These are phyloP conservation scores for Leishmania braziliensis DNA, from an alignment of 208 protist species.

Conservation along the genomic window DNA sequence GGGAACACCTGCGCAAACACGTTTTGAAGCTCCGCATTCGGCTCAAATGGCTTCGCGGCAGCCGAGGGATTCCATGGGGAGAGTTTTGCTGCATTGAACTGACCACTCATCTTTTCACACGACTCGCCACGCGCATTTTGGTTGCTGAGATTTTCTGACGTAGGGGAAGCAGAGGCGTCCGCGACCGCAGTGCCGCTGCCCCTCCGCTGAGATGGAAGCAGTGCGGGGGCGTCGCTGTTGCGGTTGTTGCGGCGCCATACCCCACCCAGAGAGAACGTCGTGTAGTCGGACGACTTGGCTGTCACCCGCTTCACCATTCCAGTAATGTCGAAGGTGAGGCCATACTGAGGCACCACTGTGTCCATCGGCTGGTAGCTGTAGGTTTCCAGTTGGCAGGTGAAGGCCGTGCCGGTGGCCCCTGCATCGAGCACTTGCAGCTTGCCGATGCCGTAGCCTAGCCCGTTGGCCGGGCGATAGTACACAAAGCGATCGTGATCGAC, in stretches of 20 bases:
- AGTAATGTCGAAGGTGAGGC: conserved; percentile 48
- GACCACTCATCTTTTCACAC: conserved; percentile 28
- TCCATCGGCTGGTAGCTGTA: conserved; percentile 77
- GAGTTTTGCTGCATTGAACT: conserved; percentile 88
- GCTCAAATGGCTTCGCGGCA: conserved; percentile 32
- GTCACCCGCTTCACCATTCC: conserved; percentile 76
- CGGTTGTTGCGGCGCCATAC: conserved; percentile 59
- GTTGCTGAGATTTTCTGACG: background rate
- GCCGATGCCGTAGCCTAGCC: conserved; percentile 87
- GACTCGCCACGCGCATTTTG: background rate
- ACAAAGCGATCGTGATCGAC: conserved; percentile 86
- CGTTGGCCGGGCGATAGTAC: conserved; percentile 84
- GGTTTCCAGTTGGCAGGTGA: conserved; percentile 68
- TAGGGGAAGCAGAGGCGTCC: background rate
- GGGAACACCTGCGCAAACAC: conserved; percentile 81
- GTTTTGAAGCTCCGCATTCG: conserved; percentile 55
- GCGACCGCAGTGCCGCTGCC: background rate
- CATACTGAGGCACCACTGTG: conserved; percentile 43
- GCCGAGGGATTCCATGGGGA: conserved; percentile 53
- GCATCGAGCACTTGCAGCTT: conserved; percentile 53
- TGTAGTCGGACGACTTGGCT: conserved; percentile 58
- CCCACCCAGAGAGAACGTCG: conserved; percentile 77
- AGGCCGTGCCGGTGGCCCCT: conserved; percentile 51
- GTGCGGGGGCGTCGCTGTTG: conserved; percentile 20
- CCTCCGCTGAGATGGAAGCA: conserved; percentile 23